Conservation (phyloP, 1,284 basidiomycete genomes). For the Anthracocystis walkeri region DNA sequence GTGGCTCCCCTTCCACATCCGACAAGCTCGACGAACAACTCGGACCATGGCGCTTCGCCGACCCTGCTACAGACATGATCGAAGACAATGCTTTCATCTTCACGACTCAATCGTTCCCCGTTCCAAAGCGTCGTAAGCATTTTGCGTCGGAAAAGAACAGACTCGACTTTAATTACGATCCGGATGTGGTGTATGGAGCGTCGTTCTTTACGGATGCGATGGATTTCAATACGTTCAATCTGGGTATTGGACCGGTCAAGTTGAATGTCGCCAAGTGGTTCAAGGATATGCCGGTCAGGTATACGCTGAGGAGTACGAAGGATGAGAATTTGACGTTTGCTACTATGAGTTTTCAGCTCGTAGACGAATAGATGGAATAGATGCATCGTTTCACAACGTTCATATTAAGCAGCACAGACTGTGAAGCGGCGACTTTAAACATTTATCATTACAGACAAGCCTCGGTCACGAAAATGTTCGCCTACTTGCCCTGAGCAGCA, state of each 20-base stretch:
- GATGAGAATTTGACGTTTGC: constrained; percentile 70
- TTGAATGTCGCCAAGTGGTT: constrained; percentile 61
- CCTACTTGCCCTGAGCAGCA: constrained; percentile 53
- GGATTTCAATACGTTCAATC: constrained; percentile 65
- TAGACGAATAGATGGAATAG: constrained; percentile 55
- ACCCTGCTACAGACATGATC: constrained; percentile 69
- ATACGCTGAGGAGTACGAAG: constrained; percentile 69
- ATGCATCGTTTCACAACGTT: neutral
- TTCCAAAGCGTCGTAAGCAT: constrained; percentile 69
- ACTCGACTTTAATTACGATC: constrained; percentile 67
- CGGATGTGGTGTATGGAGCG: constrained; percentile 65
- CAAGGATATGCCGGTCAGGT: constrained; percentile 70
- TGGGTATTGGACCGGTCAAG: constrained; percentile 62
- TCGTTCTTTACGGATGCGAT: constrained; percentile 64
- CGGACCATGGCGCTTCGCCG: constrained; percentile 70
- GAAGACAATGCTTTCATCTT: constrained; percentile 72
- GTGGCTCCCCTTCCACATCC: constrained; percentile 6
- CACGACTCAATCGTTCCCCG: constrained; percentile 65
- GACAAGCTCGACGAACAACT: constrained; percentile 61
- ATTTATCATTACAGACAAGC: neutral
- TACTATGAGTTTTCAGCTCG: constrained; percentile 70
- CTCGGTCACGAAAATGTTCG: neutral
- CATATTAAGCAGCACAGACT: too few species aligned
- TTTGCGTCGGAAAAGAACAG: constrained; percentile 68
- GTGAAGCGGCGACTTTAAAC: too few species aligned